A percentile compares a stretch with the other conserved stretches of the same genome.
Conservation (phyloP, 2,329 filamentous ascomycete species). For the Diaporthe amygdali region DNA sequence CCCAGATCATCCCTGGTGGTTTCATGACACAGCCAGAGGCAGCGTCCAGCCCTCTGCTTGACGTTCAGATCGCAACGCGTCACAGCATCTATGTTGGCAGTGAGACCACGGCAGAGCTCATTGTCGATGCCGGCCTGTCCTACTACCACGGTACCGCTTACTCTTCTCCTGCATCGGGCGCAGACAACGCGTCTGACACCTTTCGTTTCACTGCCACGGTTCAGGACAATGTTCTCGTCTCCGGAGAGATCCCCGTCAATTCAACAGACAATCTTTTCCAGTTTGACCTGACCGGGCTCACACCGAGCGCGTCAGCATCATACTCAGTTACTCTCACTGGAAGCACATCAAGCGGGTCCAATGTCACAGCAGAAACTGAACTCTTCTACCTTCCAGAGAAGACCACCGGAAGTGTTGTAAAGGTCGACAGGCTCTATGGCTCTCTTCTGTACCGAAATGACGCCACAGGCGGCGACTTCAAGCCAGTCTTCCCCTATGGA, state of each 20-base stretch:
- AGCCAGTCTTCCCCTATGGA: slow-evolving; percentile 49
- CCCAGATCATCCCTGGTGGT: slow-evolving; percentile 20
- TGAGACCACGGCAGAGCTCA: slow-evolving; percentile 46
- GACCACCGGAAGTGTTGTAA: slow-evolving; percentile 46
- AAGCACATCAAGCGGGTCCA: slow-evolving; percentile 36
- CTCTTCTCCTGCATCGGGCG: slow-evolving; percentile 32
- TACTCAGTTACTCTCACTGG: slow-evolving; percentile 47
- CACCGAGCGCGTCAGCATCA: slow-evolving; percentile 38
- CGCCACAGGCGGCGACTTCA: slow-evolving; percentile 40
- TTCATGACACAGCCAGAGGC: slow-evolving; percentile 7
- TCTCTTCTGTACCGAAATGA: slow-evolving; percentile 45
- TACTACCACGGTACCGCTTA: slow-evolving; percentile 45
- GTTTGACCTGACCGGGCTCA: slow-evolving; percentile 42
- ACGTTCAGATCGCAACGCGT: slow-evolving; percentile 50
- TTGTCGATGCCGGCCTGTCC: slow-evolving; percentile 49
- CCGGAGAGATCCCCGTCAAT: slow-evolving; percentile 40
- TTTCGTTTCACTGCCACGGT: slow-evolving; percentile 44
- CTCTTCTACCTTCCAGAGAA: slow-evolving; percentile 50
- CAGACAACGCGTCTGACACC: slow-evolving; percentile 31
- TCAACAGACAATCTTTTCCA: slow-evolving; percentile 40
- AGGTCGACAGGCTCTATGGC: slow-evolving; percentile 51
- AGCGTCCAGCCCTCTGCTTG: slow-evolving; percentile 37
- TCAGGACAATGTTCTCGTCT: slow-evolving; percentile 37
- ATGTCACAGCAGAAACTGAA: slow-evolving; percentile 42
- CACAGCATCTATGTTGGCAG: slow-evolving; percentile 52